Base-by-base conservation (phyloP, 1,284 basidiomycete genomes). In the Schizophyllum commune region DNA sequence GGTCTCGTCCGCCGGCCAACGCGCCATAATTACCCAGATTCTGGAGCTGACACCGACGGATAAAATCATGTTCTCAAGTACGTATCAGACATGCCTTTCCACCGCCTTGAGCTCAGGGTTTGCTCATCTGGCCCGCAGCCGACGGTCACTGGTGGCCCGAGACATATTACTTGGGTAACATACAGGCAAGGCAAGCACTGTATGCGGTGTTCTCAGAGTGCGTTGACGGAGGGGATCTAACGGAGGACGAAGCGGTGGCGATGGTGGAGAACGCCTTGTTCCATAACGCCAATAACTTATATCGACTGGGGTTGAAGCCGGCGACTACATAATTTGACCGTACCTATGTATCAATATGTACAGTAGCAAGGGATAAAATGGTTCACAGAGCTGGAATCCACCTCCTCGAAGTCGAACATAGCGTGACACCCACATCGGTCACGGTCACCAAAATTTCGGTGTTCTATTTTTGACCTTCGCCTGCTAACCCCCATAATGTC, bases 71-170 rank as follows among this genome's bases (percentile, higher is more conserved):
- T 92, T 87, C 86, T 90, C 88, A 1, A 89, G 88, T 89, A 65
- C 63, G 83, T 75, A 4, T 57, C 39, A 33, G 27, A 60, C 55
- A 17, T 11, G 56, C 52, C 32, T 17, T 57, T 3, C 39, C 13
- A 13, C 2, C 9, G 2, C 39, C n/a, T n/a, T n/a, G n/a, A n/a
- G 39, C 39, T 17, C 39, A 47, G 8, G 3, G 39, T 17, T 3
- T 47, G 27, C 13, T 33, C 17, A 6, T 52, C 17, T 62, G 8
- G n/a, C 51, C 27, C 7, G 22, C 55, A 89, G 87, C 85, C 21
- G 89, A 91, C 65, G 89, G 86, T 17, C 86, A 88, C 68, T 90
- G 84, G 79, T 89, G 86, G 83, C 89, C 89, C 3, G 89, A 91
- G 68, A 80, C 82, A 0, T 92, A 81, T 67, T 91, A 89, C 68